These are phyloP conservation scores for Borovskyia barvae DNA, from an alignment of 208 protist species.

Conservation along the genomic window DNA sequence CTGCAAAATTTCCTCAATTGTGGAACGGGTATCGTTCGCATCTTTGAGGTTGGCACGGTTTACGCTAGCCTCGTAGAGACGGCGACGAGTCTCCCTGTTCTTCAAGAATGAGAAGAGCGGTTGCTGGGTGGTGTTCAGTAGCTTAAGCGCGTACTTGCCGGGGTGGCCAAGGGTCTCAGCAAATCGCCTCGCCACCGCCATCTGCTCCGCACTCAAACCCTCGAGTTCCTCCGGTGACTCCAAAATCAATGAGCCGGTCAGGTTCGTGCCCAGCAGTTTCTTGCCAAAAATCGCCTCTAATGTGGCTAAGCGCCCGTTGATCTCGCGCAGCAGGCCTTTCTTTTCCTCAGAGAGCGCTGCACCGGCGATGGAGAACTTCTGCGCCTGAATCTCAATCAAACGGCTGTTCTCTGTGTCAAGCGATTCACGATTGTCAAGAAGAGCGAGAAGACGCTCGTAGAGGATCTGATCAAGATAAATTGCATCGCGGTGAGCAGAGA, in stretches of 20 bases:
- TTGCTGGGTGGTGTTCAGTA: slow-evolving; percentile 57
- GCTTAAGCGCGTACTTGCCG: slow-evolving; percentile 41
- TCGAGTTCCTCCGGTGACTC: slow-evolving; percentile 31
- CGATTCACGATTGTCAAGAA: slow-evolving; percentile 18
- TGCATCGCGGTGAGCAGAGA: slow-evolving; percentile 36
- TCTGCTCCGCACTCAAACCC: slow-evolving; percentile 28
- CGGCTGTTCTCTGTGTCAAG: slow-evolving; percentile 34
- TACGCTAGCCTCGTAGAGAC: slow-evolving; percentile 39
- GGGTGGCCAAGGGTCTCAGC: slow-evolving; percentile 24
- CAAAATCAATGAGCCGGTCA: slow-evolving; percentile 25
- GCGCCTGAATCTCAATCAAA: slow-evolving; percentile 30
- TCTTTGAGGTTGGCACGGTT: slow-evolving; percentile 22
- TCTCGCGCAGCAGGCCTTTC: slow-evolving; percentile 30
- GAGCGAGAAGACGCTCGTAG: slow-evolving; percentile 37
- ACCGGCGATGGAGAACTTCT: slow-evolving; percentile 39
- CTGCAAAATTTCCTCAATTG: slow-evolving; percentile 34
- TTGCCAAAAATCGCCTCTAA: slow-evolving; percentile 35
- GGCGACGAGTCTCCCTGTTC: slow-evolving; percentile 30
- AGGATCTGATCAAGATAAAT: slow-evolving; percentile 47
- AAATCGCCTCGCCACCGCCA: slow-evolving; percentile 23
- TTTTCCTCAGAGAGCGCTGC: slow-evolving; percentile 29
- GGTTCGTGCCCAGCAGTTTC: slow-evolving; percentile 35
- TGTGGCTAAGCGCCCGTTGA: slow-evolving; percentile 39
- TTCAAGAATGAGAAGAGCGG: slow-evolving; percentile 29
- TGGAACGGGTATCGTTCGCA: slow-evolving; percentile 30